Evolutionary conservation across 805 yeast species (phyloP), one percentile per base, ranked within the genome.

Genomic region (Wickerhamomyces rabaulensis): DNA sequence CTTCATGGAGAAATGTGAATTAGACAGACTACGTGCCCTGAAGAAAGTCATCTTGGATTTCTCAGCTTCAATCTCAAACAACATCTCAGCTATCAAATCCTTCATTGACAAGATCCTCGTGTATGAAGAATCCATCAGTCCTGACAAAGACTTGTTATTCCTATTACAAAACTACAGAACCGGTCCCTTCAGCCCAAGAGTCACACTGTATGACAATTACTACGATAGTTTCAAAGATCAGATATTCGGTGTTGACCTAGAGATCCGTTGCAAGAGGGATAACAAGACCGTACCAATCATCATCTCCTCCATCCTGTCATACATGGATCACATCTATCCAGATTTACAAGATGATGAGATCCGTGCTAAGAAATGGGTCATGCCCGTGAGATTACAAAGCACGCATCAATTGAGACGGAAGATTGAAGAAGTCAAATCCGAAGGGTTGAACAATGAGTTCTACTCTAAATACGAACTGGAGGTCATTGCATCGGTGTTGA

Each of bases 1-100:
- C 20, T 87, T 84, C 61, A 80, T 88, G 87, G 92, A 87, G 61
- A 77, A 82, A 56, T 87, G 94, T 67, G 96, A 88, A 65, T 63
- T 78, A 31, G 95, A 88, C 65, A 75, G 96, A 52, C 69, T 86
- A 49, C 74, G 75, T 52, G 94, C 94, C 0, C 68, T 88, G 50
- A 87, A 87, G 62, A 83, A 85, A 49, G 91, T 82, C 1, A 76
- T 85, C 10, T 71, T 79, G 44, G 95, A 87, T 61, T 86, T 85
- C 54, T 68, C 85, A 20, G 79, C 88, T 0, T 73, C 84, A 3
- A 70, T 86, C 31, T 74, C 87, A 33, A 80, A 79, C 57, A 79
- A 76, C 42, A 73, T 82, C 33, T 73, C 81, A 5, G 68, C 76
- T 2, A 66, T 85, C 57, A 81, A 82, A 60, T 66, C 76, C 6